A percentile compares a stretch with the other conserved stretches of the same genome.
phyloP scores from a whole-genome alignment of 257 asterid species.

The Asclepias syriaca region DNA sequence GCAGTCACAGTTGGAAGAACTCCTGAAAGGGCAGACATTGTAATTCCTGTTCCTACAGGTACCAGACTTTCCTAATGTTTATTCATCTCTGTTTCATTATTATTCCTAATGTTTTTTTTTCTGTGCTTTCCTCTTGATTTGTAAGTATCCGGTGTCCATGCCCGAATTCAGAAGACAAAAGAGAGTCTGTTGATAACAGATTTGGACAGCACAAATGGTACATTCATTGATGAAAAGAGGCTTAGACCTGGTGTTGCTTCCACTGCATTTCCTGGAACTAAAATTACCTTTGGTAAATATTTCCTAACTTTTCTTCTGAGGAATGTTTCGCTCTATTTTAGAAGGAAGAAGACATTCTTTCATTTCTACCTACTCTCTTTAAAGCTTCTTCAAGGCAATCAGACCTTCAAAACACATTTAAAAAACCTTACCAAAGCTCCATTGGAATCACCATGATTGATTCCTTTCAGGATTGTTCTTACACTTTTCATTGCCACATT shows the following conservation, averaged over 20 bases:
- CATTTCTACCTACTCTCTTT: no score
- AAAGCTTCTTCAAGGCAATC: no score
- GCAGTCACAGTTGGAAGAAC: slow-evolving; percentile 66
- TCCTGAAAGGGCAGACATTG: slow-evolving; percentile 65
- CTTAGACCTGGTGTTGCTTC: slow-evolving; percentile 68
- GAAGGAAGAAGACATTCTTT: no score
- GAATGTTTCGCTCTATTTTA: no score
- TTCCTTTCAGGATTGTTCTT: no score
- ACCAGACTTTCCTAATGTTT: not conserved
- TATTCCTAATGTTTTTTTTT: not conserved
- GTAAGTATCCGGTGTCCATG: slow-evolving; percentile 74
- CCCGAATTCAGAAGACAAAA: slow-evolving; percentile 64
- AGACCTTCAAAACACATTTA: no score
- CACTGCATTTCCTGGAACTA: slow-evolving; percentile 68
- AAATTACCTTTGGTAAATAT: slow-evolving; percentile 56
- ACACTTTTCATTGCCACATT: no score
- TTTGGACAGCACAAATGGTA: slow-evolving; percentile 91
- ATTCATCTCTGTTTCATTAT: not conserved
- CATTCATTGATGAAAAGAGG: slow-evolving; percentile 65
- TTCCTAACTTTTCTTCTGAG: not conserved
- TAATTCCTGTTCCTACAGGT: slow-evolving; percentile 90
- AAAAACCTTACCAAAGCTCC: no score
- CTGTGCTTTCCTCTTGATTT: not conserved
- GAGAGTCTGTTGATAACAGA: slow-evolving; percentile 65
- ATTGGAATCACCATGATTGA: no score